phyloP scores from a whole-genome alignment of 2,329 filamentous ascomycete species.

The Paraconiothyrium sp. region DNA sequence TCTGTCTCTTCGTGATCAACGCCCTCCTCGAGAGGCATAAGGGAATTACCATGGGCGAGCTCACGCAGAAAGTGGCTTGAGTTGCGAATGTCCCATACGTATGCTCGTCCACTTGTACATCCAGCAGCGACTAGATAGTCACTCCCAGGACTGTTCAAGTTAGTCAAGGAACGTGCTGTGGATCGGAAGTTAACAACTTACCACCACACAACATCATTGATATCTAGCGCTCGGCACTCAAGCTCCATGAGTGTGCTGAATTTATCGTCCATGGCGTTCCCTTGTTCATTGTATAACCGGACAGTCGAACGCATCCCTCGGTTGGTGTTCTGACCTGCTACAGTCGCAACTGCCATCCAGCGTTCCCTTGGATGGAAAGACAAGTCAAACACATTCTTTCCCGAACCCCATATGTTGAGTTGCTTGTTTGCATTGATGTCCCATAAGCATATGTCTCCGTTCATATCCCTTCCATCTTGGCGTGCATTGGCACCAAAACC shows the following conservation, averaged over 20 bases:
- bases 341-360: conserved; percentile 64
- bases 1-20: conserved; percentile 61
- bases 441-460: conserved; percentile 66
- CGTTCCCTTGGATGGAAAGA: conserved; percentile 61
- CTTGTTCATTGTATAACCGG: conserved; percentile 60
- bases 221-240: conserved; percentile 67
- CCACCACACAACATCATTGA: conserved; percentile 68
- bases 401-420: conserved; percentile 56
- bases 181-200: conserved; percentile 23
- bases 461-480: conserved; percentile 47
- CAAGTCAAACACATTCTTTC: conserved; percentile 66
- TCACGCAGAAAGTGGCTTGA: conserved; percentile 57
- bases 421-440: conserved; percentile 54
- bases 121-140: conserved; percentile 65
- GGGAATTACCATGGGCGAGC: conserved; percentile 61
- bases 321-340: conserved; percentile 49
- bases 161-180: background rate
- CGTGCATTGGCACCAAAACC: conserved; percentile 60
- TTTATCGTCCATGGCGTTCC: conserved; percentile 32
- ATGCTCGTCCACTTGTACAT: conserved; percentile 67
- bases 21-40: conserved; percentile 59
- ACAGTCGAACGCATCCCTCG: conserved; percentile 60
- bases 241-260: conserved; percentile 54
- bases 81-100: conserved; percentile 67
- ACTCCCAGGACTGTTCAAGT: conserved; percentile 52